Evolutionary conservation across 805 yeast genomes (phyloP), one percentile per base, ranked within the genome.

Genomic region (Saccharomycopsis javanensis): DNA sequence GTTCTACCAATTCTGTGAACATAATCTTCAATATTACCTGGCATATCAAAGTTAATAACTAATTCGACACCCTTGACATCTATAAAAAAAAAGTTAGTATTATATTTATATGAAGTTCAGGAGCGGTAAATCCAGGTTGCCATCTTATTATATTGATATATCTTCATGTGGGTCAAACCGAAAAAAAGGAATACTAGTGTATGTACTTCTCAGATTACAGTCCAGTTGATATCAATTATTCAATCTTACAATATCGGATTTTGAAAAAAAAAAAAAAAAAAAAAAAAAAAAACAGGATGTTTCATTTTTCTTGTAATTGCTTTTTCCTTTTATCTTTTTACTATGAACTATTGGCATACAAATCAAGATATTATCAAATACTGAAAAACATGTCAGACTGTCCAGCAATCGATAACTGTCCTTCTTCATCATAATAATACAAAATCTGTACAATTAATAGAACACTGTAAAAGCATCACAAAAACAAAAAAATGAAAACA

Each of bases 1-100:
- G 99, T 91, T 82, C 97, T 91, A 74, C 99, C 99, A 69, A 92
- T 94, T 78, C 99, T 84, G 74, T 92, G 99, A 62, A 92, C 97
- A 72, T 92, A 92, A 77, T 94, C 98, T 79, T 94, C 99, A 70
- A 91, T 88, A 76, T 92, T 92, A 74, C 88, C 90, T 69, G 99
- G 98, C 91, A 92, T 92, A 73, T 92, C 98, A 69, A 80, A 89
- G 83, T 94, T 94, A 71, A 94, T 80, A 61, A 94, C 99, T 68
- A 78, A 83, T 66, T 91, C 86, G 71, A 94, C 88, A 72, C 97
- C 99, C 79, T 94, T 94, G 74, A 94, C 99, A 77, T 94, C 99
- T 91, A 72, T 56, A 61, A 4, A 50, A 61, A 13, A 48, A 28
- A 11, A 16, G 48, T 33, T 34, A 45, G 38, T 34, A 52, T 6